Conservation (phyloP, 2,329 filamentous ascomycete species). For the Phialophora tarda region DNA sequence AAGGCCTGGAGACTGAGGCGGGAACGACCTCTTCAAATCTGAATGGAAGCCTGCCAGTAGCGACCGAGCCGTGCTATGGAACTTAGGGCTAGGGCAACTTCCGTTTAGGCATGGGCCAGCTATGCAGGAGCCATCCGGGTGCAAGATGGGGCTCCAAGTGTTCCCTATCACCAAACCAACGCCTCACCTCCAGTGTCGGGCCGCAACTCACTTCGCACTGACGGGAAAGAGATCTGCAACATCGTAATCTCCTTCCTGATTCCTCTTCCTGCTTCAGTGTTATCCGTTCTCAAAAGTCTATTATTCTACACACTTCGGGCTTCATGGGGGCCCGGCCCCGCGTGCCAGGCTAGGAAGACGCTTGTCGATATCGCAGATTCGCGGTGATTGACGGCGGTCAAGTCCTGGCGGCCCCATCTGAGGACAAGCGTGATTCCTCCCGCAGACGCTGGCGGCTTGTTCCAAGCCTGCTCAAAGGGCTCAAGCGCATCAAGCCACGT, state of each 20-base stretch:
- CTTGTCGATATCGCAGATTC: background rate
- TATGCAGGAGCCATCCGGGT: background rate
- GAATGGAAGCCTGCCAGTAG: background rate
- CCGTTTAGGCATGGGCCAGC: background rate
- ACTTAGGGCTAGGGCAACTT: background rate
- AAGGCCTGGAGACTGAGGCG: background rate
- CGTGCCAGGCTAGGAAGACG: background rate
- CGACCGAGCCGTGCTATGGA: background rate
- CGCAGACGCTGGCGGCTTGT: background rate
- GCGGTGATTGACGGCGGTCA: slow-evolving; percentile 5
- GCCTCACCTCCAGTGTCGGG: background rate
- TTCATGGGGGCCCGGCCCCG: background rate
- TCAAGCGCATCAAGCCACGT: background rate
- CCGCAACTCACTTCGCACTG: background rate
- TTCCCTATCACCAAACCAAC: background rate
- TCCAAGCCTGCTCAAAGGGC: background rate
- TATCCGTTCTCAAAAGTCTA: background rate
- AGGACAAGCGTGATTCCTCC: background rate
- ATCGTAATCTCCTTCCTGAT: background rate
- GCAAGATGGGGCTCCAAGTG: background rate
- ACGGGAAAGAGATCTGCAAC: slow-evolving; percentile 6
- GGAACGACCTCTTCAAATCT: background rate
- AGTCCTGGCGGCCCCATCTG: background rate
- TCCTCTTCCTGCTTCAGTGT: background rate
- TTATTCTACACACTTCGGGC: slow-evolving; percentile 1